Conservation (phyloP, 345 rosid genomes). For the Brassica carinata region DNA sequence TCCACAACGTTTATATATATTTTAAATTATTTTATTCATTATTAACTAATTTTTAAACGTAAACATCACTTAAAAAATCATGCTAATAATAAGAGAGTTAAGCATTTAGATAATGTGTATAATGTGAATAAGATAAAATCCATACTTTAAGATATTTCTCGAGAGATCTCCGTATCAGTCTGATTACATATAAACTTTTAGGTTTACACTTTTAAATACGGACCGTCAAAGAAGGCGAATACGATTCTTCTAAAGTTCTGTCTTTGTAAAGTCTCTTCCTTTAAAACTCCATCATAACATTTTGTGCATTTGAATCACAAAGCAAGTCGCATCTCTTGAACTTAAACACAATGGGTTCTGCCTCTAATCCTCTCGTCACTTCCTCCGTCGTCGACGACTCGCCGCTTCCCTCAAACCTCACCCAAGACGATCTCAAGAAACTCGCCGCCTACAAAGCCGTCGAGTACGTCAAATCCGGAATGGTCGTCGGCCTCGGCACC, state of each 20-base stretch:
- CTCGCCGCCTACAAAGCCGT: conserved; percentile 90
- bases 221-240: conserved; percentile 37
- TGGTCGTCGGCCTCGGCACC: conserved; percentile 95
- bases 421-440: conserved; percentile 82
- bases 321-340: background rate
- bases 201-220: background rate
- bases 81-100: background rate
- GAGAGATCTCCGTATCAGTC: background rate
- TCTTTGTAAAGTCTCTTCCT: background rate
- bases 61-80: background rate
- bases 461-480: conserved; percentile 88
- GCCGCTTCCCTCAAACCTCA: conserved; percentile 40
- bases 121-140: background rate
- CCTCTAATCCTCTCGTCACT: conserved; percentile 25
- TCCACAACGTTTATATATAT: too few species aligned
- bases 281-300: background rate
- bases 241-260: conserved; percentile 18
- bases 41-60: too few species aligned
- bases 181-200: background rate
- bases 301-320: conserved; percentile 20
- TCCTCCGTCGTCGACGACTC: conserved; percentile 27
- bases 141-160: background rate
- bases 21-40: too few species aligned
- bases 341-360: conserved; percentile 26
- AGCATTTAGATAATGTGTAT: background rate